These are phyloP conservation scores for Dorcoceras hygrometricum DNA, from an alignment of 257 asterid species.

Conservation along the genomic window DNA sequence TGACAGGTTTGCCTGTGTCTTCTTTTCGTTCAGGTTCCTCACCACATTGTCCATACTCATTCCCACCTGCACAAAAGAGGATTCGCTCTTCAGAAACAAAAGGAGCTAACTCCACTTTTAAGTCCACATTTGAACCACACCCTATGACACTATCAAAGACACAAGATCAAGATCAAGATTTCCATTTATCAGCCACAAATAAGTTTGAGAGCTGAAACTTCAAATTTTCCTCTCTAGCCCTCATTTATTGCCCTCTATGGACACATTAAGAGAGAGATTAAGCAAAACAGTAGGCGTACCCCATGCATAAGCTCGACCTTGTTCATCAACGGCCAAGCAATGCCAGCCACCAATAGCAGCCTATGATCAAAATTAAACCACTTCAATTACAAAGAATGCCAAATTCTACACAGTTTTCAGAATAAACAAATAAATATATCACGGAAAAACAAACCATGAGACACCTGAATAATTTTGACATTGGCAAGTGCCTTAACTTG, in stretches of 20 bases:
- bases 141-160: conserved; percentile 11
- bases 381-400: conserved; percentile 9
- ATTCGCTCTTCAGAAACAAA: conserved; percentile 20
- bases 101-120: neutral
- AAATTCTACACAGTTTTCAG: conserved; percentile 1
- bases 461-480: conserved; percentile 91
- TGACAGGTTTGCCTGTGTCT: conserved; percentile 76
- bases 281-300: conserved; percentile 43
- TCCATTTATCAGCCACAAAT: conserved; percentile 12
- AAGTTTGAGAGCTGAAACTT: conserved; percentile 8
- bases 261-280: neutral
- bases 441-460: conserved; percentile 1
- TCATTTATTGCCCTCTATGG: conserved; percentile 6
- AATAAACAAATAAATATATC: conserved; percentile 4
- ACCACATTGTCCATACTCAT: conserved; percentile 99
- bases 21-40: conserved; percentile 98
- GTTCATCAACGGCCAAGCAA: conserved; percentile 97
- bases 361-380: conserved; percentile 41
- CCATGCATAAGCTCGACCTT: conserved; percentile 98
- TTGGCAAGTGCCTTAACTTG: conserved; percentile 79
- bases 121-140: conserved; percentile 2
- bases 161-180: conserved; percentile 19
- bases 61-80: conserved; percentile 67
- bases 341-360: conserved; percentile 94
- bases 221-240: conserved; percentile 2